phyloP scores from a whole-genome alignment of 805 yeast species.

The Candida loeiensis region DNA sequence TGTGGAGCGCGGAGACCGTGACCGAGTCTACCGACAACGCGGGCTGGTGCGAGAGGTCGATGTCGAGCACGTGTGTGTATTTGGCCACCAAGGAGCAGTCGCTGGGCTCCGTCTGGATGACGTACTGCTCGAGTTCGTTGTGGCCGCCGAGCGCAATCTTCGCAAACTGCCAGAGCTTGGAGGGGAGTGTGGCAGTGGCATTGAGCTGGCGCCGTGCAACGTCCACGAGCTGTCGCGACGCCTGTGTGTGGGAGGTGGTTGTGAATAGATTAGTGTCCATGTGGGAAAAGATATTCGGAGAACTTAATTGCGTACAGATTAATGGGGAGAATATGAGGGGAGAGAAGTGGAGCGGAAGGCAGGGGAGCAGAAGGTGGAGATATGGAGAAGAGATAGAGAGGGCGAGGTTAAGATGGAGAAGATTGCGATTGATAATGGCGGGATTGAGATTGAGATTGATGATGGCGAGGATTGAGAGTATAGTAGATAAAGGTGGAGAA shows the following conservation, averaged over 20 bases:
- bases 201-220: conserved; percentile 11
- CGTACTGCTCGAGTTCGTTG: conserved; percentile 40
- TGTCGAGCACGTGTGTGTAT: conserved; percentile 38
- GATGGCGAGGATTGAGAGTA: no score
- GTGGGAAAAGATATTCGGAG: no score
- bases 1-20: conserved; percentile 40
- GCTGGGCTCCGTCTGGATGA: conserved; percentile 45
- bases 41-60: conserved; percentile 27
- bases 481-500: neutral
- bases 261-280: no score
- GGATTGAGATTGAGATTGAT: no score
- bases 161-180: conserved; percentile 26
- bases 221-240: conserved; percentile 3
- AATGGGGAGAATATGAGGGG: no score
- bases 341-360: no score
- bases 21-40: conserved; percentile 26
- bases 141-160: conserved; percentile 21
- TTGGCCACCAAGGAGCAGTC: conserved; percentile 54
- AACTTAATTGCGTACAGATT: no score
- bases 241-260: neutral
- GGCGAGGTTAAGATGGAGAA: no score
- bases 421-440: no score
- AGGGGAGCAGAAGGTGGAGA: no score
- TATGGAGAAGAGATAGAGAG: no score
- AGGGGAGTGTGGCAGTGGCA: conserved; percentile 18